Evolutionary conservation across 2,329 filamentous ascomycete genomes (phyloP), one percentile per base, ranked within the genome.

Genomic region (Alternaria gaisen): DNA sequence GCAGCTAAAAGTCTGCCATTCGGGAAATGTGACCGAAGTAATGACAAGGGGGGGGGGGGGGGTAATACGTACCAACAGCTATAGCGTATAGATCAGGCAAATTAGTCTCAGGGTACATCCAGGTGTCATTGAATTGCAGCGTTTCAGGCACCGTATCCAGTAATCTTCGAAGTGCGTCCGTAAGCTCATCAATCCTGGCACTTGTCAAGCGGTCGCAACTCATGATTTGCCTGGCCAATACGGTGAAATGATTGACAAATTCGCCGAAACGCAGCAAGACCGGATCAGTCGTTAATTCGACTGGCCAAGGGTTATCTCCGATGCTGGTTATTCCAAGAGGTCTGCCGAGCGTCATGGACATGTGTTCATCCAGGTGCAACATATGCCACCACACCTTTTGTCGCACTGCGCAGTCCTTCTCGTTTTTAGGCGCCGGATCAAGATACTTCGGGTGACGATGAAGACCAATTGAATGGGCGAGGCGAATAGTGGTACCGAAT

Each of bases 321-420:
- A 83, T 77, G 20, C 80, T 82, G 48, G 81, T 83, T 34, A 84
- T 84, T 0, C 82, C 83, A 10, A 84, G 68, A 2, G 83, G 83
- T 36, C 83, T 75, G 20, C 83, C 83, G 0, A 84, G 75, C 0
- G 80, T 83, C 70, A 84, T 82, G 0, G 82, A 83, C 61, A 83
- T 84, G 48, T 84, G 80, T 57, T 83, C 81, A 48, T 84, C 83
- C 77, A 84, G 81, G 59, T 83, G 81, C n/a, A 84, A 67, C 76
- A 84, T 82, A 80, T 82, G 83, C 83, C 83, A 84, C 83, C 83
- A 84, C 1, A 84, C 71, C 16, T 79, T 79, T 53, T 80, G 80
- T 6, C 83, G 75, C 14, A 80, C 73, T 14, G 77, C 76, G 48
- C 77, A 78, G 64, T 84, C 81, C 24, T 77, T 74, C 8, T 80